A percentile compares a stretch with the other conserved stretches of the same genome.
phyloP scores from a whole-genome alignment of 2,329 filamentous ascomycete genomes.

The Phialophora verrucosa region DNA sequence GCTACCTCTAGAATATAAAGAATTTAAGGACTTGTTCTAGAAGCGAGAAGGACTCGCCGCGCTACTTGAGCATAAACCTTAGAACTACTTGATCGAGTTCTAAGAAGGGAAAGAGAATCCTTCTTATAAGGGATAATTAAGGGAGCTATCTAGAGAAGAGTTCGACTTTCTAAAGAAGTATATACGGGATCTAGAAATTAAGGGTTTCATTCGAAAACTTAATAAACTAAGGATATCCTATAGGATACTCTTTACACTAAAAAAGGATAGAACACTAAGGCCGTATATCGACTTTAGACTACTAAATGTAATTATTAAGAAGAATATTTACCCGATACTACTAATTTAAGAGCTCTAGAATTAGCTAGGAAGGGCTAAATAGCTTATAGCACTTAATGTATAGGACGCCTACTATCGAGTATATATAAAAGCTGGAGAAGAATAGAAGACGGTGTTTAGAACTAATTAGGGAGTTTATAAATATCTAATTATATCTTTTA shows the following conservation, averaged over 20 bases:
- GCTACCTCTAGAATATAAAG: neutral
- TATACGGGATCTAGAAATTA: too few relatives aligned
- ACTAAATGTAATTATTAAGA: neutral
- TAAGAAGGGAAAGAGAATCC: too few relatives aligned
- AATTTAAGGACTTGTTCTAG: neutral
- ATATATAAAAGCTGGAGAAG: too few relatives aligned
- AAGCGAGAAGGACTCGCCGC: neutral
- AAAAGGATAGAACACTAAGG: neutral
- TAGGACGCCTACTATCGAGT: constrained; percentile 20
- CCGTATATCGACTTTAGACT: neutral
- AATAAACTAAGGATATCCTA: neutral
- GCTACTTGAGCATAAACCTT: neutral
- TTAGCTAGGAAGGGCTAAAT: neutral
- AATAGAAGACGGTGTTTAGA: too few relatives aligned
- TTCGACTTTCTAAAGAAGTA: too few relatives aligned
- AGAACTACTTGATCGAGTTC: neutral
- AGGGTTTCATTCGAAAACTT: neutral
- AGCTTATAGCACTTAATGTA: neutral
- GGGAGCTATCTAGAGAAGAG: too few relatives aligned
- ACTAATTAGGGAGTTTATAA: too few relatives aligned
- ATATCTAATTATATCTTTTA: neutral
- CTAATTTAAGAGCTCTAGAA: neutral
- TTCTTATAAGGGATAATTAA: too few relatives aligned
- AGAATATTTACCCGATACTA: neutral
- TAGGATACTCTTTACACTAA: neutral